A percentile compares a stretch with the other conserved stretches of the same genome.
Evolutionary conservation across 1,284 basidiomycete genomes (phyloP).

Genomic region (Leccinum fuscescens): DNA sequence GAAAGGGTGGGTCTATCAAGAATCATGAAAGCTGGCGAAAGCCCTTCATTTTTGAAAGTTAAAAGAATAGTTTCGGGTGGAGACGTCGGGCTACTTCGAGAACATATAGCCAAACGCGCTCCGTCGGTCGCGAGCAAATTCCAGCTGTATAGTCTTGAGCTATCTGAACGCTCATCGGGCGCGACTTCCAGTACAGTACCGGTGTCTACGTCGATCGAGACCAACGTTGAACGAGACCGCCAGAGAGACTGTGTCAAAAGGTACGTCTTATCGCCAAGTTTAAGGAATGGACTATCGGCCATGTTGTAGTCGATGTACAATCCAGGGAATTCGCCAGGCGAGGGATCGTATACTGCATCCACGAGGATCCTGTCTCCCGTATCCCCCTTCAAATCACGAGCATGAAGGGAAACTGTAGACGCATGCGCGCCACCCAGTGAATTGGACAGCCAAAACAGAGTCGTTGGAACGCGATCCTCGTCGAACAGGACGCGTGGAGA

Average conservation of each 20-base stretch:
- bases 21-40: background rate
- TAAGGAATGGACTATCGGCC: conserved; percentile 45
- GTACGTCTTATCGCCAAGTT: conserved; percentile 24
- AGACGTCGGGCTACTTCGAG: conserved; percentile 48
- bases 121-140: conserved; percentile 54
- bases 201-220: conserved; percentile 36
- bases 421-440: conserved; percentile 59
- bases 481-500: conserved; percentile 51
- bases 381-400: conserved; percentile 33
- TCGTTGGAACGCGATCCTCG: conserved; percentile 22
- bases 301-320: conserved; percentile 53
- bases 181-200: conserved; percentile 46
- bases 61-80: conserved; percentile 52
- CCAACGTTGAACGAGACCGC: conserved; percentile 50
- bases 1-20: conserved; percentile 33
- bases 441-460: conserved; percentile 57
- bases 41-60: conserved; percentile 4
- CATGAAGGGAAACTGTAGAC: conserved; percentile 52
- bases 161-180: conserved; percentile 8
- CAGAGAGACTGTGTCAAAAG: conserved; percentile 50
- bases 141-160: conserved; percentile 45
- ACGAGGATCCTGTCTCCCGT: conserved; percentile 18
- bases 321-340: conserved; percentile 53
- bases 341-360: conserved; percentile 41
- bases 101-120: conserved; percentile 42